Evolutionary conservation across 352 stramenopile species (phyloP).

Genomic region (Phytophthora sp.): DNA sequence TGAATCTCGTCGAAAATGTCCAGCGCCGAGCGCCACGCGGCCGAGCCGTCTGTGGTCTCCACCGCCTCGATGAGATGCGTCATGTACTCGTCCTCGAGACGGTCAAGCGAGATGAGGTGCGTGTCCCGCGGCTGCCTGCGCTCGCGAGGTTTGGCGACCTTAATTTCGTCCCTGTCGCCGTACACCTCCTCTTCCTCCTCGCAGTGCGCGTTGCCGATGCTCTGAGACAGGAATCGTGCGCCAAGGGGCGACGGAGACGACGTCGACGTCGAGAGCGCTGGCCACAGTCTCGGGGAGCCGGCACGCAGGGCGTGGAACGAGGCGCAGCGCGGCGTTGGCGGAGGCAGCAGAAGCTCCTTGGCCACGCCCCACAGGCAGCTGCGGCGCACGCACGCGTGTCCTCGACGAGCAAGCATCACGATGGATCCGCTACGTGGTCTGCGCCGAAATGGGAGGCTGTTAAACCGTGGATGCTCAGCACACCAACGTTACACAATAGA

Average conservation of each 20-base stretch:
- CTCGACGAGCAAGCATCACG: constrained; percentile 30
- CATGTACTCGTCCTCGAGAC: constrained; percentile 37
- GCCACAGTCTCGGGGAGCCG: neutral
- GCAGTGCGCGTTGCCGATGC: constrained; percentile 12
- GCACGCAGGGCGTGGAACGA: neutral
- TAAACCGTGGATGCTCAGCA: constrained; percentile 10
- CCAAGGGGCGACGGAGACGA: constrained; percentile 2
- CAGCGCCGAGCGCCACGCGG: constrained; percentile 45
- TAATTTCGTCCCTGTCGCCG: neutral
- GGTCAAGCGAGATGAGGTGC: constrained; percentile 18
- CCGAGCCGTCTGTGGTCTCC: constrained; percentile 43
- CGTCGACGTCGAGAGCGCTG: neutral
- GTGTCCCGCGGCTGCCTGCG: constrained; percentile 18
- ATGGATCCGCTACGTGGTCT: neutral
- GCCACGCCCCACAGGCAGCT: constrained; percentile 24
- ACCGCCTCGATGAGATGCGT: constrained; percentile 32
- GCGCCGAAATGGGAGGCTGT: constrained; percentile 36
- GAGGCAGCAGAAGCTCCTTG: constrained; percentile 18
- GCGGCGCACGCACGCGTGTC: constrained; percentile 14
- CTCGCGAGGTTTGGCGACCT: neutral
- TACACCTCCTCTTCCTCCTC: constrained; percentile 16
- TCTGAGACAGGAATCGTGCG: constrained; percentile 34
- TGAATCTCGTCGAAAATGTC: constrained; percentile 66
- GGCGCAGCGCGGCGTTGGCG: neutral
- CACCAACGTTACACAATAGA: constrained; percentile 1